Evolutionary conservation across 176 grass and related monocot genomes (phyloP).

Genomic region (Dendrocalamus sinicus): DNA sequence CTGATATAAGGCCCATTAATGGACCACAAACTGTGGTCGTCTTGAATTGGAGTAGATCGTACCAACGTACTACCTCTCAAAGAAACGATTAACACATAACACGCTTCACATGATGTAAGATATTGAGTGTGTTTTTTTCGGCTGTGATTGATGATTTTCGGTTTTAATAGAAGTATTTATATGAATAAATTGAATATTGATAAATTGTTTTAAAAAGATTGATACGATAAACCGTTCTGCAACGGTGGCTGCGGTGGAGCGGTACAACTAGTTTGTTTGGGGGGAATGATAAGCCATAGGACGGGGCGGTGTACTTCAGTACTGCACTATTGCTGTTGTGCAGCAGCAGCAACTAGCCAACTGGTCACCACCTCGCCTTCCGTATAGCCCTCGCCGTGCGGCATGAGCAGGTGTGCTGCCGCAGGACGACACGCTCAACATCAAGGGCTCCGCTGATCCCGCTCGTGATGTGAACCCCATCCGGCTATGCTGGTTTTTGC

Average conservation of each 20-base stretch:
- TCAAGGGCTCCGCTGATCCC: background rate
- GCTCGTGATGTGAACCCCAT: background rate
- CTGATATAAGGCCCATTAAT: background rate
- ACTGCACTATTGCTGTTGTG: too few relatives aligned
- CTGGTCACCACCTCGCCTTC: background rate
- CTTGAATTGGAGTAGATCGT: background rate
- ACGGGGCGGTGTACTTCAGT: background rate
- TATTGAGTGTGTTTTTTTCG: too few relatives aligned
- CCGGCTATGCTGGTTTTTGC: background rate
- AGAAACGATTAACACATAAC: background rate
- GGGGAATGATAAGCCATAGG: too few relatives aligned
- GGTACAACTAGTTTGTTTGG: too few relatives aligned
- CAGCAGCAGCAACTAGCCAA: background rate
- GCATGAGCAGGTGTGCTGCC: background rate
- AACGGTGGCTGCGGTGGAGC: rapidly evolving
- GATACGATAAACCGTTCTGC: too few relatives aligned
- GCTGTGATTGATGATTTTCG: too few relatives aligned
- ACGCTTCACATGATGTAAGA: background rate
- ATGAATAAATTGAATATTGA: rapidly evolving
- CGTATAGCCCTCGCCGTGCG: background rate
- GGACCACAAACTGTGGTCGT: background rate
- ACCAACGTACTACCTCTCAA: background rate
- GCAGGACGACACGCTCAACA: too few relatives aligned
- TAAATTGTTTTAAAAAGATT: too few relatives aligned
- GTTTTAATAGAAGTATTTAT: too few relatives aligned